Base-by-base conservation (phyloP, 805 yeast species). In the Ogataea trehaloabstinens region DNA sequence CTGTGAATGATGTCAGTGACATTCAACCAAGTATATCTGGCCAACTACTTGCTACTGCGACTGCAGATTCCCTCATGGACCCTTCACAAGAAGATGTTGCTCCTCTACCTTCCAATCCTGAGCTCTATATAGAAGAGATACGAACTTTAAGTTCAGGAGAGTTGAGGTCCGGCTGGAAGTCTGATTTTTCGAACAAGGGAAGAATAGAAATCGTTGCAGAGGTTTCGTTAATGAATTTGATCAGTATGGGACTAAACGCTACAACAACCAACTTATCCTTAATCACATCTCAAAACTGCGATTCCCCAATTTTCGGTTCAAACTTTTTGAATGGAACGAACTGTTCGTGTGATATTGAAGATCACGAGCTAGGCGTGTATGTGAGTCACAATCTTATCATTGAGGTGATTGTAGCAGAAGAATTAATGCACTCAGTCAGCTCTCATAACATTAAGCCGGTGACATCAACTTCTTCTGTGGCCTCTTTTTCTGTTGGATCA, bases 321-420 rank as follows among this genome's bases (percentile, higher is more conserved):
- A 38, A 46, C 15, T 50, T 56, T 18, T 48, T 53, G 33, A 32
- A 40, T 6, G 53, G 50, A 12, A 70, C 80, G 22, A 82, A 82
- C 46, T 71, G 85, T 25, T 68, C 87, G 4, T 85, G 95, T 60
- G 95, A 90, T 58, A 71, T 90, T 4, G 82, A 78, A 41, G 97
- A 91, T 58, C 85, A 90, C 0, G 79, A 78, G 6, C 63, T 82
- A 29, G 98, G 98, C 0, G 67, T 91, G 3, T 73, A 70, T 45
- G 91, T 89, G 2, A 68, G 73, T 33, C 99, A 93, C 58, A 71
- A 79, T 17, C 66, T 93, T 32, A 76, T 88, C 11, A 79, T 90
- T 25, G 99, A 93, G 61, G 78, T 89, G 36, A 85, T 91, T n/a
- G 88, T 93, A 28, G 96, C 96, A 3, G 99, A 93, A 62, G 99